These are phyloP conservation scores for Pichia ethanolica DNA, from an alignment of 805 yeast species.

Conservation along the genomic window DNA sequence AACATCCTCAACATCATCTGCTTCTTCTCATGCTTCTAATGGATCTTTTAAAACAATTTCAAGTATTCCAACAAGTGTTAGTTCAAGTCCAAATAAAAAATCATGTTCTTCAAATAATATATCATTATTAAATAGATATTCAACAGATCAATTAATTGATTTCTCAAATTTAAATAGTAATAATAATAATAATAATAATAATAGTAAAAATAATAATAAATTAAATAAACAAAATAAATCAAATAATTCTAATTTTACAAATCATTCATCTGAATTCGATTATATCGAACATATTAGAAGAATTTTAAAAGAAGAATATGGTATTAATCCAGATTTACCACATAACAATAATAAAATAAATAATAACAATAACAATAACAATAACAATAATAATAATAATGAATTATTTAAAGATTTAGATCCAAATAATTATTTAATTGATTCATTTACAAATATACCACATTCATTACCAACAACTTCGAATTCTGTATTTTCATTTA, in stretches of 20 bases:
- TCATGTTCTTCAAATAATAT: neutral
- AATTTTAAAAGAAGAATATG: slow-evolving; percentile 30
- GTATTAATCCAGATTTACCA: slow-evolving; percentile 20
- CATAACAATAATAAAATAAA: neutral
- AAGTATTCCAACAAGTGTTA: neutral
- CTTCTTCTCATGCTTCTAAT: neutral
- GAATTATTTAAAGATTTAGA: slow-evolving; percentile 1
- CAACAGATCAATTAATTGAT: slow-evolving; percentile 2
- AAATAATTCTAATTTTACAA: neutral
- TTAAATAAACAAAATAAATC: neutral
- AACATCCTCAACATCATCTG: neutral
- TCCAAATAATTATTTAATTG: neutral
- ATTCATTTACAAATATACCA: slow-evolving; percentile 21
- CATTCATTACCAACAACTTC: slow-evolving; percentile 22
- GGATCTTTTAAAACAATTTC: neutral
- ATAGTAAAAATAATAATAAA: neutral
- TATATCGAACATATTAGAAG: slow-evolving; percentile 32
- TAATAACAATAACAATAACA: neutral
- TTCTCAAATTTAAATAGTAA: neutral
- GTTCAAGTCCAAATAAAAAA: slow-evolving; percentile 1
- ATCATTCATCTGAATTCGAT: slow-evolving; percentile 24
- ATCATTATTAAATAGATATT: neutral
- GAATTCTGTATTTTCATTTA: slow-evolving; percentile 16
- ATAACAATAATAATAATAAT: neutral
- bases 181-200: neutral